Evolutionary conservation across 2,329 filamentous ascomycete genomes (phyloP).

Genomic region (Knufia petricola): DNA sequence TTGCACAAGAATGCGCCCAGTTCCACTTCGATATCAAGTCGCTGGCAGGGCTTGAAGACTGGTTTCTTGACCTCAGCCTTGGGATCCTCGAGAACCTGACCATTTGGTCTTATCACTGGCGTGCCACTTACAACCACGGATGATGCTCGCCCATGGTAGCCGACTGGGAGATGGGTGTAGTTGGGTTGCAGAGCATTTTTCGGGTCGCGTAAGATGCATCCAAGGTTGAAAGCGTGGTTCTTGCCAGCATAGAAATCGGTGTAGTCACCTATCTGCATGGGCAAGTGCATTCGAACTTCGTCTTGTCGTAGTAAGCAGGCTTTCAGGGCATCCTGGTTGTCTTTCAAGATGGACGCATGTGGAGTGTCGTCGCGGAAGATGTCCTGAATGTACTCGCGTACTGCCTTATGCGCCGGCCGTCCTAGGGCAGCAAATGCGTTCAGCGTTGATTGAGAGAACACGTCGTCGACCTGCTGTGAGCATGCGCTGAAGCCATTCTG

Average conservation of each 20-base stretch:
- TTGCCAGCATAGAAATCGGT: constrained; percentile 77
- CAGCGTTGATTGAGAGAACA: constrained; percentile 57
- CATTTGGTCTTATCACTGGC: constrained; percentile 60
- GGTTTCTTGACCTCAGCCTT: constrained; percentile 53
- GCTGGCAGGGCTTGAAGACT: constrained; percentile 52
- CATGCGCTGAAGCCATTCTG: constrained; percentile 51
- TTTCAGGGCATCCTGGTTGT: constrained; percentile 50
- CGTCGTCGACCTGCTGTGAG: constrained; percentile 47
- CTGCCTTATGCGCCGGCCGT: constrained; percentile 55
- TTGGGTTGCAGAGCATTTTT: constrained; percentile 68
- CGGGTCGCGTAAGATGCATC: constrained; percentile 57
- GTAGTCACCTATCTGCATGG: constrained; percentile 72
- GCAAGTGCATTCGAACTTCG: constrained; percentile 57
- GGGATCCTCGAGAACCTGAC: constrained; percentile 62
- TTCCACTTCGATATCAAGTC: constrained; percentile 72
- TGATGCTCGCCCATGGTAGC: constrained; percentile 63
- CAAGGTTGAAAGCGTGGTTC: constrained; percentile 67
- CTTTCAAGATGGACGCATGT: constrained; percentile 51
- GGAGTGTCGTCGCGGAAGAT: constrained; percentile 53
- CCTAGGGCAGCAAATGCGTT: constrained; percentile 68
- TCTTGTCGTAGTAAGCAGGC: constrained; percentile 50
- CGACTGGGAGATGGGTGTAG: constrained; percentile 71
- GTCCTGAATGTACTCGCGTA: constrained; percentile 59
- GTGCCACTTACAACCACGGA: constrained; percentile 46
- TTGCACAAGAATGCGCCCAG: constrained; percentile 64